Evolutionary conservation across 2,329 filamentous ascomycete species (phyloP), one percentile per base, ranked within the genome.

Genomic region (Fusarium protoensiforme): DNA sequence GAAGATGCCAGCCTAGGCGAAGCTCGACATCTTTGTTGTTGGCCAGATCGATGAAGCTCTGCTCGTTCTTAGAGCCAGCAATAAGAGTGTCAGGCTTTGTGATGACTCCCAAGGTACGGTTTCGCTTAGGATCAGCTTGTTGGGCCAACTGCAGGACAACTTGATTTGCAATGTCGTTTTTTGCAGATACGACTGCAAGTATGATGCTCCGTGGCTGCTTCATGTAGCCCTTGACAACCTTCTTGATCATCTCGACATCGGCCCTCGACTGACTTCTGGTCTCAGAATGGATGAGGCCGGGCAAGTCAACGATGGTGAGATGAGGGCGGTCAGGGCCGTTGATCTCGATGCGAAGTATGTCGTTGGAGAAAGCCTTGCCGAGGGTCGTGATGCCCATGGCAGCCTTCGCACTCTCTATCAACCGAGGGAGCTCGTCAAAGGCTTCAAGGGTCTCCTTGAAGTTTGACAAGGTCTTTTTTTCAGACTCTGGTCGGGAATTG

Each of bases 271-370:
- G 86, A 1, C 84, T 78, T 58, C 84, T 85, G 24, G 81, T 87
- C 43, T 84, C 81, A 0, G 83, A 83, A 35, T 87, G 83, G 48
- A 91, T 88, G 10, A 91, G 79, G 0, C 89, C 89, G 0, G 89
- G 89, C 3, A 91, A 81, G 74, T 92, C 89, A 3, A 92, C 88
- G 41, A 91, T 84, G 0, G 90, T 92, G 9, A 92, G 80, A 33
- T 89, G 86, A 7, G 85, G 85, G n/a, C 82, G 83, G 6, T 83
- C 78, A 0, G 88, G 86, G 0, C 87, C 86, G 3, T 78, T 81
- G 14, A 89, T 81, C 72, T 89, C 86, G 27, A 90, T 81, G 0
- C 83, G 83, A 4, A 90, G 83, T 1, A 86, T 77, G 66, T 89
- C 86, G 18, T 81, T 82, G 3, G 82, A 83, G 68, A 89, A 89